Evolutionary conservation across 2,329 filamentous ascomycete genomes (phyloP).

Genomic region (Biscogniauxia mediterranea): DNA sequence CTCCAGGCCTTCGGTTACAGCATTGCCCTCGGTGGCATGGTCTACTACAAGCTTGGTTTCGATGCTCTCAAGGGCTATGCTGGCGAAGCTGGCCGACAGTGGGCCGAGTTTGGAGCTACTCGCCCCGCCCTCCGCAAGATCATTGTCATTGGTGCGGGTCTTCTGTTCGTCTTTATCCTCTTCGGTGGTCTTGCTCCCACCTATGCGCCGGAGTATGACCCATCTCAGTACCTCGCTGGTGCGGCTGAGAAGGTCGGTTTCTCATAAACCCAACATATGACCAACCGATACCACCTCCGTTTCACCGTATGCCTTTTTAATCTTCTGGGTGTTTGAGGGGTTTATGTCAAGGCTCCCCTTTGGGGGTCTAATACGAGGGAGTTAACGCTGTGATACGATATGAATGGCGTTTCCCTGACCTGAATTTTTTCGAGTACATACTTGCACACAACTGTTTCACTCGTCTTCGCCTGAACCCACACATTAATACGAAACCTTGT

Average conservation of each 20-base stretch:
- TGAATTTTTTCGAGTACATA: slow-evolving; percentile 27
- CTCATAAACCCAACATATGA: slow-evolving; percentile 20
- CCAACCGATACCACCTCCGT: slow-evolving; percentile 7
- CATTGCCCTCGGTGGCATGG: slow-evolving; percentile 74
- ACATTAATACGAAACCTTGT: slow-evolving; percentile 6
- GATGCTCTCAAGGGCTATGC: slow-evolving; percentile 82
- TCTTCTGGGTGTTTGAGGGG: slow-evolving; percentile 18
- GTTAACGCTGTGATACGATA: slow-evolving; percentile 17
- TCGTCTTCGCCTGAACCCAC: background rate
- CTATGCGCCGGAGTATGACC: slow-evolving; percentile 55
- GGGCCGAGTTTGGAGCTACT: slow-evolving; percentile 80
- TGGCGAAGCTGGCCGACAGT: slow-evolving; percentile 69
- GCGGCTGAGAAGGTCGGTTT: slow-evolving; percentile 49
- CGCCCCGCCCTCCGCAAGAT: slow-evolving; percentile 78
- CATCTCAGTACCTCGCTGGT: slow-evolving; percentile 47
- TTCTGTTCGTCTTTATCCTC: slow-evolving; percentile 67
- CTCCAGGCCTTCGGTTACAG: slow-evolving; percentile 83
- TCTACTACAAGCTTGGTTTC: slow-evolving; percentile 83
- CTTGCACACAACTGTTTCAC: slow-evolving; percentile 15
- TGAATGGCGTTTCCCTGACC: slow-evolving; percentile 15
- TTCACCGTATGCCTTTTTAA: slow-evolving; percentile 25
- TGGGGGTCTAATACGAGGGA: slow-evolving; percentile 10
- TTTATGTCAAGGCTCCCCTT: slow-evolving; percentile 8
- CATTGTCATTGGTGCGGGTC: slow-evolving; percentile 62
- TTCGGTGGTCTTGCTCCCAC: slow-evolving; percentile 65